phyloP scores from a whole-genome alignment of 1,139 yeast genomes.

The Yamadazyma triangularis region DNA sequence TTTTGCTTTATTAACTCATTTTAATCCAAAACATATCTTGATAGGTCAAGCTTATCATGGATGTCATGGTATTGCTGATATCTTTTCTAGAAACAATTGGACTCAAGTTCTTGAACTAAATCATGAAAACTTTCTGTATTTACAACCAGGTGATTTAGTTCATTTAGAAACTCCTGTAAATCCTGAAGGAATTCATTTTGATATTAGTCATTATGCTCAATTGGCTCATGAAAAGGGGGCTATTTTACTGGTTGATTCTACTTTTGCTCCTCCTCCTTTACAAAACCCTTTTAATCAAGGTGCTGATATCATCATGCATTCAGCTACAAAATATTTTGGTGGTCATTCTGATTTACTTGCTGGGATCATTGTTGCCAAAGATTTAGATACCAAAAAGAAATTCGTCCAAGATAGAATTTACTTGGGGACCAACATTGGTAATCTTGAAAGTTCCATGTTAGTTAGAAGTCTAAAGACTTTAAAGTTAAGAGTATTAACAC shows the following conservation, averaged over 20 bases:
- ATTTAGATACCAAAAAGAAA: conserved; percentile 35
- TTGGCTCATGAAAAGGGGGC: conserved; percentile 73
- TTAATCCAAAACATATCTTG: conserved; percentile 70
- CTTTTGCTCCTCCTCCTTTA: conserved; percentile 91
- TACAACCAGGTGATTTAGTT: conserved; percentile 67
- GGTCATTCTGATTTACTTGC: conserved; percentile 93
- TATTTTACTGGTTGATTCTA: conserved; percentile 68
- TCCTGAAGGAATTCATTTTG: conserved; percentile 71
- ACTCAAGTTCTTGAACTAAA: conserved; percentile 43
- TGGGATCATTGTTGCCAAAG: conserved; percentile 68
- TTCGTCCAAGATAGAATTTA: conserved; percentile 59
- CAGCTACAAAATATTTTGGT: conserved; percentile 88
- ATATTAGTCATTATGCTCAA: conserved; percentile 57
- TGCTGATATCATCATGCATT: conserved; percentile 81
- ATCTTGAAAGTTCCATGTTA: conserved; percentile 69
- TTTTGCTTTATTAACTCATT: conserved; percentile 65
- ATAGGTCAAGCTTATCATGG: conserved; percentile 88
- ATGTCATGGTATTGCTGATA: conserved; percentile 61
- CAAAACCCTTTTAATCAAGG: conserved; percentile 77
- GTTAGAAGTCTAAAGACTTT: conserved; percentile 77
- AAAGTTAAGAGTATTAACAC: conserved; percentile 64
- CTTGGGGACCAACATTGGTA: conserved; percentile 76
- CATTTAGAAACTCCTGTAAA: conserved; percentile 88
- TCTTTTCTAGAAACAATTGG: conserved; percentile 59
- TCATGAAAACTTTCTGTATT: conserved; percentile 39